Conservation (phyloP, 2,329 filamentous ascomycete species). For the Juglanconis sp. region DNA sequence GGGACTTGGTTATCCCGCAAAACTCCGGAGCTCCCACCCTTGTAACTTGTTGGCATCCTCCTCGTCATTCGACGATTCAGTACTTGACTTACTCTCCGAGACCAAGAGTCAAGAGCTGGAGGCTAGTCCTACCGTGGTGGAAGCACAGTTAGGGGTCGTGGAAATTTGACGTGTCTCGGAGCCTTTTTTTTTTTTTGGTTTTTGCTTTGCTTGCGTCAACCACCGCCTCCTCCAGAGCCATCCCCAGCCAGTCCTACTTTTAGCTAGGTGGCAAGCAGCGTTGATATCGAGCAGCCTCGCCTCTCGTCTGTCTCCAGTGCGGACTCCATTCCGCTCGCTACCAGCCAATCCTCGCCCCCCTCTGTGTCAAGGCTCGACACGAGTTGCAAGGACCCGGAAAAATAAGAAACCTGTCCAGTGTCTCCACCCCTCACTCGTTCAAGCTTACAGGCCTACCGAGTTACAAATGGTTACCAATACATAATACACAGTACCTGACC, state of each 20-base stretch:
- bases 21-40: background rate
- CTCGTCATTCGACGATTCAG: too few species aligned
- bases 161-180: background rate
- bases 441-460: background rate
- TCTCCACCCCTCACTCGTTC: slow-evolving; percentile 1
- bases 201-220: background rate
- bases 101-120: too few species aligned
- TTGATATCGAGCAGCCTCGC: background rate
- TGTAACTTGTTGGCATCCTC: background rate
- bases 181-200: background rate
- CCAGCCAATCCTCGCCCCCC: background rate
- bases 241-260: background rate
- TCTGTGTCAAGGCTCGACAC: slow-evolving; percentile 2
- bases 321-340: background rate
- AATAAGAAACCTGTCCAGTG: background rate
- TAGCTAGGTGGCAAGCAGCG: background rate
- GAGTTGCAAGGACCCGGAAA: background rate
- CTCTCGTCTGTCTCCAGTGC: background rate
- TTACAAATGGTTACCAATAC: background rate
- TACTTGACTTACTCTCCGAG: too few species aligned
- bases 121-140: too few species aligned
- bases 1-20: background rate
- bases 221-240: background rate
- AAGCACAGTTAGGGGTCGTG: too few species aligned
- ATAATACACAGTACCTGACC: background rate